Conservation (phyloP, 306 rosid genomes). For the Inga oerstediana region DNA sequence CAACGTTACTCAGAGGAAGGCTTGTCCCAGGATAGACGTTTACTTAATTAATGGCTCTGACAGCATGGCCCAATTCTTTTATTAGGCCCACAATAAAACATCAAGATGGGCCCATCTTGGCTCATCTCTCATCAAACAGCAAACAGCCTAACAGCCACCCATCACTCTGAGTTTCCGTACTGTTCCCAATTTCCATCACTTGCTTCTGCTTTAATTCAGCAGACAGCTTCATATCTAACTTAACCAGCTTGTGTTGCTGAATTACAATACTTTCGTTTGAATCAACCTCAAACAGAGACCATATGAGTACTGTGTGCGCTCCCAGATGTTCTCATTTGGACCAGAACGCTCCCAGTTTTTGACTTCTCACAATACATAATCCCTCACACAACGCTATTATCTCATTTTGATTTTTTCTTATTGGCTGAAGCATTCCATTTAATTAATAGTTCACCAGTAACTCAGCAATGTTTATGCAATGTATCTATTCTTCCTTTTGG, state of each 20-base stretch:
- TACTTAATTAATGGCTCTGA: not conserved
- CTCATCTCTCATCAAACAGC: conserved; percentile 8
- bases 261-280: not conserved
- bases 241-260: not conserved
- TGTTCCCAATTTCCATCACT: not conserved
- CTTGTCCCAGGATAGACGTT: not conserved
- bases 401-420: no score
- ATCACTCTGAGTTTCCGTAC: not conserved
- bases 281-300: not conserved
- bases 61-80: not conserved
- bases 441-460: no score
- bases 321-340: not conserved
- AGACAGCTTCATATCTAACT: not conserved
- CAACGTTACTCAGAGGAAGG: not conserved
- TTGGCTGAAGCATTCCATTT: no score
- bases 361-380: no score
- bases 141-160: not conserved
- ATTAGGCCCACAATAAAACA: not conserved
- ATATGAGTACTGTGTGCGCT: not conserved
- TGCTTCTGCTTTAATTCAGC: not conserved
- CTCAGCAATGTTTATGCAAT: no score
- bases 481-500: no score
- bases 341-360: not conserved
- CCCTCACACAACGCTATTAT: no score
- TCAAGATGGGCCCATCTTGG: conserved; percentile 31